Conservation (phyloP, 257 asterid species). For the Solanum rostratum region DNA sequence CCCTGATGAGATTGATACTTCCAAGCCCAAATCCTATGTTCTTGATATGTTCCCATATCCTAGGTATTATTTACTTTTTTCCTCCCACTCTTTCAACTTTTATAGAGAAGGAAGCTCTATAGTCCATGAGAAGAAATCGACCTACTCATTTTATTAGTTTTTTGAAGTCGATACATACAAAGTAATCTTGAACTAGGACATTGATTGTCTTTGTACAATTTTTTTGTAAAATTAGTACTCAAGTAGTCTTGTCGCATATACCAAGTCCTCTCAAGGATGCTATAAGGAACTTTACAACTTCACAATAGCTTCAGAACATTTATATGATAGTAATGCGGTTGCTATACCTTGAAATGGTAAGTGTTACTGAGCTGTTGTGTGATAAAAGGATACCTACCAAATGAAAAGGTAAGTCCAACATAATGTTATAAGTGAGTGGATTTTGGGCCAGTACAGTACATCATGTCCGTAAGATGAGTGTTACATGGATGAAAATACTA, state of each 20-base stretch:
- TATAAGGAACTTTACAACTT: no score
- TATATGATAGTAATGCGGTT: background rate
- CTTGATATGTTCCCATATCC: constrained; percentile 99
- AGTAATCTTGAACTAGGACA: background rate
- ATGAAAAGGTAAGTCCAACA: background rate
- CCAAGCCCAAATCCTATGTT: constrained; percentile 91
- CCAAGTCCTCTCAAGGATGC: no score
- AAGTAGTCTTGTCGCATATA: no score
- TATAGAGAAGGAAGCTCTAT: background rate
- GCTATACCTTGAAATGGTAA: background rate
- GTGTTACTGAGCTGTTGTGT: background rate
- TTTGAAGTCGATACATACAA: background rate
- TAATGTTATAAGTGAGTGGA: background rate
- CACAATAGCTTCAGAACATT: no score
- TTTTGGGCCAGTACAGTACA: background rate
- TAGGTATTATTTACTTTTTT: constrained; percentile 36
- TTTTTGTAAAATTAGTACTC: background rate
- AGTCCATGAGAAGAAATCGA: background rate
- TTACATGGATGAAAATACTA: background rate
- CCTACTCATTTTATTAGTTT: background rate
- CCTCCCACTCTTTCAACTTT: background rate
- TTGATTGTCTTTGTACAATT: background rate
- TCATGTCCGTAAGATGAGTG: background rate
- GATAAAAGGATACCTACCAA: background rate
- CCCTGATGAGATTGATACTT: constrained; percentile 79